Base-by-base conservation (phyloP, 306 rosid species). In the Trifolium fragiferum region DNA sequence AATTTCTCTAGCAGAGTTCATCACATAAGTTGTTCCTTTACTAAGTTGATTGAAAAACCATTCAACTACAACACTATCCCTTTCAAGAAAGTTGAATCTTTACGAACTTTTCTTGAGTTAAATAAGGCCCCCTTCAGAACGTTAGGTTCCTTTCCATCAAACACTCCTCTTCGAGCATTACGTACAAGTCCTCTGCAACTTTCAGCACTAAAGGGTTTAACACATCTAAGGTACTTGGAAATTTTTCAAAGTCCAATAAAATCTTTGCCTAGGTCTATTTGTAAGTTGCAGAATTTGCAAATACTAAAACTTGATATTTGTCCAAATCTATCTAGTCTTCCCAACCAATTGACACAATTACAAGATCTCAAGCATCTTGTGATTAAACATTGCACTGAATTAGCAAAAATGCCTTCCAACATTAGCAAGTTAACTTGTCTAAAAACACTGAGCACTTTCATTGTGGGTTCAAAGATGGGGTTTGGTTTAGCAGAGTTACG, bases 111-210 rank as follows among this genome's bases (percentile, higher is more conserved):
- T 51, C 59, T 51, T 18, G 6, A 51, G 27, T 8, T 46, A 14
- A 1, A 8, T 8, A 0, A 0, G 0, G 5, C 12, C 2, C 13
- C 58, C 6, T 8, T 3, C 0, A 3, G 10, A 8, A 3, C 0
- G 0, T 3, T 1, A 18, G 11, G 11, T 51, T 9, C 11, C 12
- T 3, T 18, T 0, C 27, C 23, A 8, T 51, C 59, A 18, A 8
- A 0, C 13, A 51, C 59, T 8, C 59, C 59, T 51, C 25, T 51
- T 18, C 59, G 27, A 51, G 25, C 59, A 8, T 18, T 51, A 51
- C 27, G 10, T 8, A 18, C 59, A 18, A 18, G 13, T 51, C 8
- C 13, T 2, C 1, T 0, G 0, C 59, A 51, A 51, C 25, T 18
- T 19, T 51, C 25, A 10, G 25, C 25, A 18, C 21, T 51, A 3